These are phyloP conservation scores for Diphasiastrum complanatum DNA, from an alignment of 83 land plant species.

Conservation along the genomic window DNA sequence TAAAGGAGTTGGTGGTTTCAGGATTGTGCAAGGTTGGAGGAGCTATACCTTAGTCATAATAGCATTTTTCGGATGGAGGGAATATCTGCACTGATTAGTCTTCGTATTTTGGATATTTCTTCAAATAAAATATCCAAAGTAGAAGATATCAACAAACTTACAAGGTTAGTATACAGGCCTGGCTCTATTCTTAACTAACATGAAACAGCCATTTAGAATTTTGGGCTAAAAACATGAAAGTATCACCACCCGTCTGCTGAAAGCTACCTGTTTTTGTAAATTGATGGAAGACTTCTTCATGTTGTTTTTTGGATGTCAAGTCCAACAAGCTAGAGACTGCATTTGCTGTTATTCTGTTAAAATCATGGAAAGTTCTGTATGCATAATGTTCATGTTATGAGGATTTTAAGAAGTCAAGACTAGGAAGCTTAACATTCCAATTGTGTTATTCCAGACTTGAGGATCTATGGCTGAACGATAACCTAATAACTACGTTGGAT, in stretches of 20 bases:
- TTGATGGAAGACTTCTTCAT: too few relatives aligned
- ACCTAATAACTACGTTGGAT: slow-evolving; percentile 67
- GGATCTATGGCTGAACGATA: slow-evolving; percentile 97
- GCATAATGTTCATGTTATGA: too few relatives aligned
- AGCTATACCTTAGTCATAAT: slow-evolving; percentile 93
- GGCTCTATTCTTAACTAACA: background rate
- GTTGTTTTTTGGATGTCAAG: too few relatives aligned
- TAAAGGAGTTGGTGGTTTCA: slow-evolving; percentile 14
- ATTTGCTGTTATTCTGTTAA: too few relatives aligned
- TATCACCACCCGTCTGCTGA: too few relatives aligned
- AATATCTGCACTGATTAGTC: slow-evolving; percentile 63
- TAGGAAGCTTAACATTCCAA: background rate
- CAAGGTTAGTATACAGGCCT: slow-evolving; percentile 40
- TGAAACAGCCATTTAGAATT: background rate
- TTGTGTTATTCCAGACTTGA: slow-evolving; percentile 55
- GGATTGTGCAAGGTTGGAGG: slow-evolving; percentile 85
- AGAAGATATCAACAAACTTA: slow-evolving; percentile 52
- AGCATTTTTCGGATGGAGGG: slow-evolving; percentile 89
- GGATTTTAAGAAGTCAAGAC: too few relatives aligned
- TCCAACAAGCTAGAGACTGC: too few relatives aligned
- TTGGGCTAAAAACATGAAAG: too few relatives aligned
- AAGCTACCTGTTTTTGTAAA: too few relatives aligned
- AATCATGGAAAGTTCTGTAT: too few relatives aligned
- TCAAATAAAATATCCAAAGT: slow-evolving; percentile 72
- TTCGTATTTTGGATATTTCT: slow-evolving; percentile 76